Base-by-base conservation (phyloP, 805 yeast genomes). In the Teunomyces gatunensis region DNA sequence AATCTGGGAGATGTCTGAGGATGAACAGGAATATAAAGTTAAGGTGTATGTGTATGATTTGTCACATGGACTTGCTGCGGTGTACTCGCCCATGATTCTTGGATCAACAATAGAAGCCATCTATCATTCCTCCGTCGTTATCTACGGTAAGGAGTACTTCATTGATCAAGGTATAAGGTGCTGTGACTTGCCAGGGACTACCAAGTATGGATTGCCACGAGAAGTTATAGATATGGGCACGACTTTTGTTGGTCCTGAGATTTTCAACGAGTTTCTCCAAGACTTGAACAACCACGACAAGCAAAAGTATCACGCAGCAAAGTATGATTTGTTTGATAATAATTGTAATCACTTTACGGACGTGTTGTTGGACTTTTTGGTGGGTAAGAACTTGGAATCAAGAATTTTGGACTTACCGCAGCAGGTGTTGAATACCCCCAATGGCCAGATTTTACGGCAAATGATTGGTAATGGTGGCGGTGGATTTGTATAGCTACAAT, bases 281-380 rank as follows among this genome's bases (percentile, higher is more conserved):
- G 85, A 83, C 39, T 61, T 83, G 25, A 59, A 63, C 28, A 53
- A 56, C 40, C 69, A 67, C 47, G 69, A 69, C 9, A 64, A 62
- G n/a, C 47, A 47, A 42, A 77, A 73, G 48, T 82, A 73, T 54
- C 60, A 69, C 12, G 75, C 81, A 6, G 68, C 67, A 6, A 68
- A 63, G 33, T 84, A 84, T 64, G 80, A 81, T 53, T 61, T 84
- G 48, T 81, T 84, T 49, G 73, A 74, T 45, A 83, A 83, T 62
- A 84, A 84, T 57, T 84, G 89, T 63, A 84, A 84, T 63, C 84
- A 85, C 63, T 83, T 84, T 64, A 73, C 85, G 15, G 77, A 83
- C 54, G 81, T 76, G 39, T 57, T 79, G 47, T 56, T 79, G 36
- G 81, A 83, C 55, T 83, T 84, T 51, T 62, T 83, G 48, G 81